These are phyloP conservation scores for Coprinopsis cinerea DNA, from an alignment of 768 basidiomycete species.

Conservation along the genomic window DNA sequence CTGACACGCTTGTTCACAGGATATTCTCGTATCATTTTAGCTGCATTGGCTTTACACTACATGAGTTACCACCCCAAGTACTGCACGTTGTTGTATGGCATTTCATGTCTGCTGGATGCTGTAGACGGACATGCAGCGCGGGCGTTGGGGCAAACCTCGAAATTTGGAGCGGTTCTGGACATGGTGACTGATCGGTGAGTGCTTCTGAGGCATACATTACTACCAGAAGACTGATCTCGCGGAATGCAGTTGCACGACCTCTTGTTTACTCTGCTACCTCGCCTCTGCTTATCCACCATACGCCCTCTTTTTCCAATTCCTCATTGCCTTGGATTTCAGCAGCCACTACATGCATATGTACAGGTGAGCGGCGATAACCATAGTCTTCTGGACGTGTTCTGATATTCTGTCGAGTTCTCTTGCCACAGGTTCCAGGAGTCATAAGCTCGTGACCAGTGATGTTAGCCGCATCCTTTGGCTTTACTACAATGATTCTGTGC, in stretches of 20 bases:
- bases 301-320: conserved; percentile 85
- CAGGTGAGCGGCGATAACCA: conserved; percentile 47
- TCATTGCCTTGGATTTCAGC: conserved; percentile 95
- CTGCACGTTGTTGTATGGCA: conserved; percentile 81
- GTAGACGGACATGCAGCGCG: conserved; percentile 93
- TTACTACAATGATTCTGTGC: conserved; percentile 90
- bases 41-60: conserved; percentile 80
- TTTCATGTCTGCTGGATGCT: conserved; percentile 92
- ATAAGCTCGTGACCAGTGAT: conserved; percentile 89
- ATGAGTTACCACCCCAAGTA: conserved; percentile 95
- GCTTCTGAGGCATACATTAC: conserved; percentile 7
- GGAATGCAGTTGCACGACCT: conserved; percentile 80
- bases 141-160: conserved; percentile 82
- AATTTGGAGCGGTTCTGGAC: conserved; percentile 96
- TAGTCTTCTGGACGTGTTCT: conserved; percentile 6
- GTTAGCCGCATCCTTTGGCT: conserved; percentile 87
- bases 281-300: conserved; percentile 83
- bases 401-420: conserved; percentile 61
- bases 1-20: too few species aligned
- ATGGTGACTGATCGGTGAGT: conserved; percentile 97
- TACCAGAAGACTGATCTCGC: conserved; percentile 2
- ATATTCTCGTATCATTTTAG: conserved; percentile 86
- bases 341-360: conserved; percentile 99
- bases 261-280: conserved; percentile 90
- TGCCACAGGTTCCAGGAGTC: conserved; percentile 88